Conservation (phyloP, 2,329 filamentous ascomycete species). For the Aotearoamyces nothofagi region DNA sequence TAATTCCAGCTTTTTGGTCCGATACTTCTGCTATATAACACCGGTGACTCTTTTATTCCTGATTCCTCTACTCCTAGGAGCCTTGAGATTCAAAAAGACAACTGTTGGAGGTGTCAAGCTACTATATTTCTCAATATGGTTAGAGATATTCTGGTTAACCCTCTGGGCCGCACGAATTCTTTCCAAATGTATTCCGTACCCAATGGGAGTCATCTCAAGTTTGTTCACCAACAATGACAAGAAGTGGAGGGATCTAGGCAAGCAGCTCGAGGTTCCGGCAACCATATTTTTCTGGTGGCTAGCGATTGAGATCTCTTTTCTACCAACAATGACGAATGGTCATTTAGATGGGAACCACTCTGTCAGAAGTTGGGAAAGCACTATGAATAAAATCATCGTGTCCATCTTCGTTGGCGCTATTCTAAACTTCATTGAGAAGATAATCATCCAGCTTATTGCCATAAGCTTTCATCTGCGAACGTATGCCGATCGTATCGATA, state of each 20-base stretch:
- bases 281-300: slow-evolving; percentile 90
- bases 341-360: slow-evolving; percentile 31
- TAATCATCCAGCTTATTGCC: slow-evolving; percentile 87
- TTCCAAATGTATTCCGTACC: slow-evolving; percentile 47
- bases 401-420: slow-evolving; percentile 65
- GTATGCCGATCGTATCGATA: slow-evolving; percentile 77
- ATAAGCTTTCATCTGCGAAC: slow-evolving; percentile 85
- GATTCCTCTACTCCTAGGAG: slow-evolving; percentile 52
- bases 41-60: slow-evolving; percentile 49
- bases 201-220: slow-evolving; percentile 49
- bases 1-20: slow-evolving; percentile 47
- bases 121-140: slow-evolving; percentile 90
- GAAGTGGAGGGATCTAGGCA: slow-evolving; percentile 86
- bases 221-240: slow-evolving; percentile 72
- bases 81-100: slow-evolving; percentile 38
- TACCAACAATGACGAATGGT: slow-evolving; percentile 59
- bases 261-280: slow-evolving; percentile 69
- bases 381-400: slow-evolving; percentile 75
- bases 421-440: slow-evolving; percentile 81
- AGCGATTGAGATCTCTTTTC: slow-evolving; percentile 70
- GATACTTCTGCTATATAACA: slow-evolving; percentile 58
- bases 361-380: slow-evolving; percentile 53
- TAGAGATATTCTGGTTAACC: slow-evolving; percentile 84
- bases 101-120: slow-evolving; percentile 62
- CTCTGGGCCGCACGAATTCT: slow-evolving; percentile 62